Conservation (phyloP, 2,329 filamentous ascomycete genomes). For the Calonectria leucothoes region DNA sequence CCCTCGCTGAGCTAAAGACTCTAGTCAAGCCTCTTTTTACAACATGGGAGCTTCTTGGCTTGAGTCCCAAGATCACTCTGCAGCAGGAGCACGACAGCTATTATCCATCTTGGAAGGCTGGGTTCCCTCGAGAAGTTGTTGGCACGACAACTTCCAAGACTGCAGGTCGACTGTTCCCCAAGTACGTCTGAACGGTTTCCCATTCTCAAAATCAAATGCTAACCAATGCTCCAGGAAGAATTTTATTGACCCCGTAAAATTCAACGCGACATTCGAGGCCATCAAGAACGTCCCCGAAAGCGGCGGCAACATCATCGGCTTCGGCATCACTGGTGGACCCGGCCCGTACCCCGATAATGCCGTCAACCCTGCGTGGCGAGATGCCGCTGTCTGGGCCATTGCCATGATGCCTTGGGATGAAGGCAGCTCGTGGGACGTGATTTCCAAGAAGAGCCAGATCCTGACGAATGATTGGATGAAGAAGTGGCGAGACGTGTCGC, state of each 20-base stretch:
- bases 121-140: conserved; percentile 30
- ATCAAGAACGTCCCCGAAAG: conserved; percentile 53
- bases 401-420: conserved; percentile 46
- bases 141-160: conserved; percentile 30
- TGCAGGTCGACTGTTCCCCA: conserved; percentile 37
- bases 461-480: conserved; percentile 41
- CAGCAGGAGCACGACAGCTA: conserved; percentile 34
- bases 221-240: conserved; percentile 21
- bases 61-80: conserved; percentile 7
- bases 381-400: conserved; percentile 52
- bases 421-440: conserved; percentile 25
- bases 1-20: conserved; percentile 27
- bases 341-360: conserved; percentile 51
- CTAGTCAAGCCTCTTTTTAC: conserved; percentile 26
- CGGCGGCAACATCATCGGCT: conserved; percentile 54
- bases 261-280: conserved; percentile 48
- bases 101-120: conserved; percentile 35
- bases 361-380: conserved; percentile 62
- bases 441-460: conserved; percentile 29
- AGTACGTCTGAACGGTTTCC: background rate
- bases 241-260: conserved; percentile 38
- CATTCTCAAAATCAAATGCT: background rate
- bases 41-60: conserved; percentile 24
- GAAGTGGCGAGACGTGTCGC: conserved; percentile 37
- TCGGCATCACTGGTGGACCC: conserved; percentile 50